phyloP scores from a whole-genome alignment of 805 yeast genomes.

The Wickerhamiella kurtzmanii region DNA sequence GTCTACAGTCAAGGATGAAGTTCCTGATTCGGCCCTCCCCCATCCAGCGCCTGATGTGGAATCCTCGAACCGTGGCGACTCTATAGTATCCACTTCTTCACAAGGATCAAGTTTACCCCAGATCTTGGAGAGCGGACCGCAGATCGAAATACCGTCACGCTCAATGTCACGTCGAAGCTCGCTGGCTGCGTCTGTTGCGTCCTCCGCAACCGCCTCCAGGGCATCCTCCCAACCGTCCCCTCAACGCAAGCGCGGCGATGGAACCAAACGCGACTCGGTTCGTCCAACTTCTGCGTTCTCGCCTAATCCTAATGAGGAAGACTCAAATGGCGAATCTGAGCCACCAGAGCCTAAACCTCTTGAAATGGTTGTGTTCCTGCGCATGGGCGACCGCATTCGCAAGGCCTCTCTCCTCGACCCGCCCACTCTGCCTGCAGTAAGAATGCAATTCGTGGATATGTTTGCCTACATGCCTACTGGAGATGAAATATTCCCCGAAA shows the following conservation, averaged over 20 bases:
- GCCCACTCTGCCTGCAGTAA: conserved; percentile 20
- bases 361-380: conserved; percentile 21
- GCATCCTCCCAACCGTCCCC: neutral
- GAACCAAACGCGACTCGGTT: no score
- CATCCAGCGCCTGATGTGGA: neutral
- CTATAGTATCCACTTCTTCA: neutral
- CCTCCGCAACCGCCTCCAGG: neutral
- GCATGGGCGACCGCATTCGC: conserved; percentile 22
- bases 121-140: neutral
- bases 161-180: neutral
- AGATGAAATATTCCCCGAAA: conserved; percentile 53
- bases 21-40: neutral
- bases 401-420: conserved; percentile 15
- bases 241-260: no score
- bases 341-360: neutral
- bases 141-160: neutral
- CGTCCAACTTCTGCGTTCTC: no score
- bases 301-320: no score
- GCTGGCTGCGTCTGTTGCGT: neutral
- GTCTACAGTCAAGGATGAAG: neutral
- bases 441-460: conserved; percentile 70
- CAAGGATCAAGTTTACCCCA: neutral
- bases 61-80: neutral
- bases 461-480: conserved; percentile 72
- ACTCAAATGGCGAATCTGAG: no score